phyloP scores from a whole-genome alignment of 306 rosid genomes.

The Inga leiocalycina region DNA sequence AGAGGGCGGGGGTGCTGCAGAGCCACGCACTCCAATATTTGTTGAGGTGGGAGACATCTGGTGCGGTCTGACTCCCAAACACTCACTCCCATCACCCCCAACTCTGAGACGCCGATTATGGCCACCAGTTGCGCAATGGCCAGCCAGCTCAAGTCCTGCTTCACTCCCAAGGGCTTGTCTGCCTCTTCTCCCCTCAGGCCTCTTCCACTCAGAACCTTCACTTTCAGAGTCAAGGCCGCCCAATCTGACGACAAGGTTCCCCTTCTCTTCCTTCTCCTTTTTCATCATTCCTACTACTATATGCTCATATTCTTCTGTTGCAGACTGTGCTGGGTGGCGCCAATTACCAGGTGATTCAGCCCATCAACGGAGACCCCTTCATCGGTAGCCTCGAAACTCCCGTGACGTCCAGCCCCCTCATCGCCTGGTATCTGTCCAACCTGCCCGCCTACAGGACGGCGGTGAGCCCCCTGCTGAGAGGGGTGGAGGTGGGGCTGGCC shows the following conservation, averaged over 20 bases:
- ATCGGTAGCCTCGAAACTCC: slow-evolving; percentile 98
- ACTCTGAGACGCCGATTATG: slow-evolving; percentile 34
- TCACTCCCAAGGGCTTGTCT: slow-evolving; percentile 80
- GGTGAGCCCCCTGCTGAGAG: slow-evolving; percentile 85
- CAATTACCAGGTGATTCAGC: slow-evolving; percentile 84
- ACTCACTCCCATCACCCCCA: too few species aligned
- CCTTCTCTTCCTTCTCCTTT: not conserved
- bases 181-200: slow-evolving; percentile 37
- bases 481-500: slow-evolving; percentile 90
- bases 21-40: slow-evolving; percentile 42
- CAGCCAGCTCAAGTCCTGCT: slow-evolving; percentile 82
- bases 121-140: slow-evolving; percentile 87
- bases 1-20: slow-evolving; percentile 36
- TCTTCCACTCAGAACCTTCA: slow-evolving; percentile 48
- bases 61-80: not conserved
- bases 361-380: slow-evolving; percentile 98
- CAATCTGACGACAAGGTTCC: slow-evolving; percentile 76
- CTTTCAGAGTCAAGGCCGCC: slow-evolving; percentile 69
- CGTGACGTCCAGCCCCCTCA: slow-evolving; percentile 88
- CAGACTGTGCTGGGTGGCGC: slow-evolving; percentile 41
- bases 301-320: not conserved
- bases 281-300: not conserved
- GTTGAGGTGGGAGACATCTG: not conserved
- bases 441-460: slow-evolving; percentile 95
- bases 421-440: slow-evolving; percentile 96